These are phyloP conservation scores for Lepidium campestre DNA, from an alignment of 441 rosid genomes.

Conservation along the genomic window DNA sequence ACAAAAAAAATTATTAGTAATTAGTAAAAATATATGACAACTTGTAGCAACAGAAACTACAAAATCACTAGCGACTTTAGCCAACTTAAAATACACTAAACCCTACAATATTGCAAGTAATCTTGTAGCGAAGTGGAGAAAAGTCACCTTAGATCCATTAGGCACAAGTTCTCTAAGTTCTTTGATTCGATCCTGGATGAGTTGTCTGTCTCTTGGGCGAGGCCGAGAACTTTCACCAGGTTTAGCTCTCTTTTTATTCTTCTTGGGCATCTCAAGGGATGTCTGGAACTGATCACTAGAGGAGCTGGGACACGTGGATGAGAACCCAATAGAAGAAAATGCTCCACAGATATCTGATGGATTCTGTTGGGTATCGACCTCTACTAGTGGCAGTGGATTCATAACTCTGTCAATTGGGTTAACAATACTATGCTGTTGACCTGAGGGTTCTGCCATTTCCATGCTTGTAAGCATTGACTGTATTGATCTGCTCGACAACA, in stretches of 20 bases:
- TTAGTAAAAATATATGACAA: not conserved
- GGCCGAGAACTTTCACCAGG: conserved; percentile 88
- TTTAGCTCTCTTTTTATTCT: conserved; percentile 66
- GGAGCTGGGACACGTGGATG: conserved; percentile 67
- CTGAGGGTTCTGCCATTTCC: conserved; percentile 45
- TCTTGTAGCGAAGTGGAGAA: conserved; percentile 20
- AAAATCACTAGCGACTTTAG: not conserved
- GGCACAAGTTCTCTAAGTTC: conserved; percentile 96
- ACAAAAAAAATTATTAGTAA: conserved; percentile 35
- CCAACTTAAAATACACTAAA: not conserved
- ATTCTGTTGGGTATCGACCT: conserved; percentile 40
- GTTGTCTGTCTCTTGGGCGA: conserved; percentile 92
- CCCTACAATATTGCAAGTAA: not conserved
- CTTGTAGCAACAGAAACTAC: not conserved
- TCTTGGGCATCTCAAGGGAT: conserved; percentile 56
- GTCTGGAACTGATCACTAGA: conserved; percentile 61
- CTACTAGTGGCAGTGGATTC: conserved; percentile 38
- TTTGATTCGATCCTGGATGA: conserved; percentile 95
- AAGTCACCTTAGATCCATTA: conserved; percentile 85
- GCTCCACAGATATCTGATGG: conserved; percentile 61
- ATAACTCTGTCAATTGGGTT: conserved; percentile 44
- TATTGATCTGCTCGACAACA: conserved; percentile 45
- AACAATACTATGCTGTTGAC: conserved; percentile 30
- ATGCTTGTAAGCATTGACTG: conserved; percentile 51
- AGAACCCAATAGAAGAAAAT: conserved; percentile 63